Conservation (phyloP, 2,329 filamentous ascomycete genomes). For the Talaromyces amestolkiae region DNA sequence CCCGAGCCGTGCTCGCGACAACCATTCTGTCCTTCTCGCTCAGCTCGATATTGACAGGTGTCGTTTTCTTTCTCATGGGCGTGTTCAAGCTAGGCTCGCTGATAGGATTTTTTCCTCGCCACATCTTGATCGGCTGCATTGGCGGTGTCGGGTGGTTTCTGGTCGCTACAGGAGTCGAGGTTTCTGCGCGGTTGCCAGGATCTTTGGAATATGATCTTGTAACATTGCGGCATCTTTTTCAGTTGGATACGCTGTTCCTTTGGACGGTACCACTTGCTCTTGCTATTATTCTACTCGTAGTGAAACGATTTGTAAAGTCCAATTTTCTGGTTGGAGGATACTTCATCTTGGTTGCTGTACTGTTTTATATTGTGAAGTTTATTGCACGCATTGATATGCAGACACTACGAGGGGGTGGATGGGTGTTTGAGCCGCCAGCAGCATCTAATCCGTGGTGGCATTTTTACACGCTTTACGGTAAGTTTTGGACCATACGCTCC, state of each 20-base stretch:
- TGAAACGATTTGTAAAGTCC: slow-evolving; percentile 73
- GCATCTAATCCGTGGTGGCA: slow-evolving; percentile 92
- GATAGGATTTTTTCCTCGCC: slow-evolving; percentile 93
- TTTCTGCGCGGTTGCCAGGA: slow-evolving; percentile 83
- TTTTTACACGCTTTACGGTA: slow-evolving; percentile 93
- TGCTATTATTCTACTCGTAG: slow-evolving; percentile 70
- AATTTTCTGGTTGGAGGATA: slow-evolving; percentile 84
- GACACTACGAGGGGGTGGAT: slow-evolving; percentile 69
- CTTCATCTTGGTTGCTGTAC: slow-evolving; percentile 73
- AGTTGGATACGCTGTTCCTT: slow-evolving; percentile 70
- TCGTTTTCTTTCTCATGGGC: slow-evolving; percentile 90
- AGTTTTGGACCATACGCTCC: slow-evolving; percentile 34
- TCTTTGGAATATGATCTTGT: slow-evolving; percentile 76
- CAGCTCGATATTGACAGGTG: slow-evolving; percentile 85
- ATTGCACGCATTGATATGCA: slow-evolving; percentile 63
- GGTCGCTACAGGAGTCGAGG: slow-evolving; percentile 85
- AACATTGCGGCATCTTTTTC: slow-evolving; percentile 72
- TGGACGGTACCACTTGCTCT: slow-evolving; percentile 80
- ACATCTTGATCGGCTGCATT: slow-evolving; percentile 95
- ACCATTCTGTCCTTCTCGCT: slow-evolving; percentile 88
- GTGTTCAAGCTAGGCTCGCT: slow-evolving; percentile 83
- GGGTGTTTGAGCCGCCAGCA: slow-evolving; percentile 87
- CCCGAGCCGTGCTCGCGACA: slow-evolving; percentile 85
- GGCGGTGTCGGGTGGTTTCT: slow-evolving; percentile 96
- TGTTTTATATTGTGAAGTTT: slow-evolving; percentile 51